These are phyloP conservation scores for Tylopilus balloui DNA, from an alignment of 768 basidiomycete genomes.

Conservation along the genomic window DNA sequence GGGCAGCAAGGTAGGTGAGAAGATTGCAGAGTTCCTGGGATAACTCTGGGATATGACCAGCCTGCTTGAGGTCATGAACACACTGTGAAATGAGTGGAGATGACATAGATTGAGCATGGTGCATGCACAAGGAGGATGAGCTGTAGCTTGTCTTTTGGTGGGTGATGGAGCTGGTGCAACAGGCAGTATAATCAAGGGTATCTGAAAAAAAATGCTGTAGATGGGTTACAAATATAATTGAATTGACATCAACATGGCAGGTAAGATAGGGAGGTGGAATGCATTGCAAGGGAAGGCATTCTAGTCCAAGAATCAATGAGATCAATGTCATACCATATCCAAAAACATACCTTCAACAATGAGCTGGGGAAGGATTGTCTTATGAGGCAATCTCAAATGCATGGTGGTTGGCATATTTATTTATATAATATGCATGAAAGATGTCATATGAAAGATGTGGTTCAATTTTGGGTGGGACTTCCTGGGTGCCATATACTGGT, in stretches of 20 bases:
- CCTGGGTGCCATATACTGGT: not conserved
- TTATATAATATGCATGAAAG: not conserved
- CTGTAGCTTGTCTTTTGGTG: conserved; percentile 27
- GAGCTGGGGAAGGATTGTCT: not conserved
- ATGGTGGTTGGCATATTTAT: not conserved
- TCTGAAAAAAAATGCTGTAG: too few relatives aligned
- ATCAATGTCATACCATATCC: too few relatives aligned
- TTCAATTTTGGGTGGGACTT: not conserved
- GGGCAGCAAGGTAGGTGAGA: conserved; percentile 33
- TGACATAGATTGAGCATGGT: fast-evolving
- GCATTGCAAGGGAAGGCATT: too few relatives aligned
- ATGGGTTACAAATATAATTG: too few relatives aligned
- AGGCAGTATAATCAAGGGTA: too few relatives aligned
- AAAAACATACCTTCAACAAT: too few relatives aligned
- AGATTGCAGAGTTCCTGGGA: conserved; percentile 42
- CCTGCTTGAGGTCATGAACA: conserved; percentile 37
- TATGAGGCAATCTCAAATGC: too few relatives aligned
- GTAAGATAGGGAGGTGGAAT: too few relatives aligned
- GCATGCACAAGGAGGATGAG: conserved; percentile 16
- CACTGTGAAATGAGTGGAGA: conserved; percentile 31
- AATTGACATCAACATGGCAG: too few relatives aligned
- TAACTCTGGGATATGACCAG: conserved; percentile 44
- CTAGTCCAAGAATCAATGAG: too few relatives aligned
- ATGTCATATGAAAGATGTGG: not conserved
- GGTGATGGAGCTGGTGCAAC: conserved; percentile 8